These are phyloP conservation scores for Clarireedia paspali DNA, from an alignment of 2,329 filamentous ascomycete species.

Conservation along the genomic window DNA sequence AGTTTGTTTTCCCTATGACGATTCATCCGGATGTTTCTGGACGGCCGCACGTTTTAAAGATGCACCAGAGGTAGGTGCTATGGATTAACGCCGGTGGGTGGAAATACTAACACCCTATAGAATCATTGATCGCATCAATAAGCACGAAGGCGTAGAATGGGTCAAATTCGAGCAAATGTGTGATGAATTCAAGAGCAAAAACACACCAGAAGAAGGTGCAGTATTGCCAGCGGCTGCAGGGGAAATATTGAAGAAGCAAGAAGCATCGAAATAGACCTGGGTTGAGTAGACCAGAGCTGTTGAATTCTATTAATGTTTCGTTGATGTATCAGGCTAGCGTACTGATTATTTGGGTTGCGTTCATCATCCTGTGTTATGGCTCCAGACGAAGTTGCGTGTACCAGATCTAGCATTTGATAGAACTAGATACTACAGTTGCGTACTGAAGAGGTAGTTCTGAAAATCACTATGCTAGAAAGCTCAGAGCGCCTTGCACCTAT, in stretches of 20 bases:
- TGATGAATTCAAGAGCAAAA: slow-evolving; percentile 65
- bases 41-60: slow-evolving; percentile 62
- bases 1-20: slow-evolving; percentile 71
- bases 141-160: slow-evolving; percentile 53
- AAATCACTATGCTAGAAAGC: too few species aligned
- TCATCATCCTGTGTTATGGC: too few species aligned
- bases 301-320: too few species aligned
- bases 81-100: slow-evolving; percentile 44
- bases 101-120: slow-evolving; percentile 35
- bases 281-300: too few species aligned
- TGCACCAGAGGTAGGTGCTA: slow-evolving; percentile 53
- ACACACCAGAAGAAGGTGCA: slow-evolving; percentile 47
- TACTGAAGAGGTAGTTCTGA: too few species aligned
- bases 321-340: too few species aligned
- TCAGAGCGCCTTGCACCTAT: too few species aligned
- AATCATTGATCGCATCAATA: slow-evolving; percentile 63
- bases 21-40: slow-evolving; percentile 70
- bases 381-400: too few species aligned
- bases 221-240: slow-evolving; percentile 50
- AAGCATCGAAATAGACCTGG: neutral
- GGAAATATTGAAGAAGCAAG: slow-evolving; percentile 36
- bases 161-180: slow-evolving; percentile 64
- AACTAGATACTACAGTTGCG: too few species aligned
- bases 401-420: too few species aligned
- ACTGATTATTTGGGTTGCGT: too few species aligned